phyloP scores from a whole-genome alignment of 164 flowering plant genomes.

The Nymphaea colorata region DNA sequence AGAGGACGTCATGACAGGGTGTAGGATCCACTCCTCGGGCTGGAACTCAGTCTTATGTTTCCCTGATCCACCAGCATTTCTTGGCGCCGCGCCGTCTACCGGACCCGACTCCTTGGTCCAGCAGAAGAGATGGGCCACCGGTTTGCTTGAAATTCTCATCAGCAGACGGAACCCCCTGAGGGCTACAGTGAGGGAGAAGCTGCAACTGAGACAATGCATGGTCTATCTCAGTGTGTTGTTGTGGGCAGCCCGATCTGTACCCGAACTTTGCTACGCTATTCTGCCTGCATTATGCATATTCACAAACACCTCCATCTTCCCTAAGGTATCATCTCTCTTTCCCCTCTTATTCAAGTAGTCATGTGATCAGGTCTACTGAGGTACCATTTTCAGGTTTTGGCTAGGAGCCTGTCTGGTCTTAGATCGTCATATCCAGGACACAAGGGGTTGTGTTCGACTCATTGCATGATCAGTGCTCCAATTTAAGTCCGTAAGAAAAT shows the following conservation, averaged over 20 bases:
- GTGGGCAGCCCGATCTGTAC: slow-evolving; percentile 30
- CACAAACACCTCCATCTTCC: slow-evolving; percentile 35
- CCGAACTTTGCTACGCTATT: slow-evolving; percentile 35
- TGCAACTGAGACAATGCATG: slow-evolving; percentile 33
- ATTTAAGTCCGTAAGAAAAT: no score
- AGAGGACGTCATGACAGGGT: slow-evolving; percentile 48
- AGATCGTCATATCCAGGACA: no score
- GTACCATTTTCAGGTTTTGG: neutral
- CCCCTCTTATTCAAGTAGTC: no score
- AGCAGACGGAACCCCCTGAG: slow-evolving; percentile 23
- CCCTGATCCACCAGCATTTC: slow-evolving; percentile 34
- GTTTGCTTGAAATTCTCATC: slow-evolving; percentile 38
- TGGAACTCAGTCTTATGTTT: slow-evolving; percentile 21
- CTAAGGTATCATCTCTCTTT: slow-evolving; percentile 22
- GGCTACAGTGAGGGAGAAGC: slow-evolving; percentile 14
- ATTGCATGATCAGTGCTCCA: no score
- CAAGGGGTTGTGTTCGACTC: no score
- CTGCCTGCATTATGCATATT: slow-evolving; percentile 50
- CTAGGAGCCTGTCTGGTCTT: no score
- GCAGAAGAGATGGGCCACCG: slow-evolving; percentile 49
- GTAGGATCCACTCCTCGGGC: slow-evolving; percentile 36
- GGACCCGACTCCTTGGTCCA: slow-evolving; percentile 28
- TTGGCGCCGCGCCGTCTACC: slow-evolving; percentile 37
- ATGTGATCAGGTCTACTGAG: no score
- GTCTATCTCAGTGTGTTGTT: slow-evolving; percentile 11